These are phyloP conservation scores for Boletus patriciae DNA, from an alignment of 768 basidiomycete genomes.

Conservation along the genomic window DNA sequence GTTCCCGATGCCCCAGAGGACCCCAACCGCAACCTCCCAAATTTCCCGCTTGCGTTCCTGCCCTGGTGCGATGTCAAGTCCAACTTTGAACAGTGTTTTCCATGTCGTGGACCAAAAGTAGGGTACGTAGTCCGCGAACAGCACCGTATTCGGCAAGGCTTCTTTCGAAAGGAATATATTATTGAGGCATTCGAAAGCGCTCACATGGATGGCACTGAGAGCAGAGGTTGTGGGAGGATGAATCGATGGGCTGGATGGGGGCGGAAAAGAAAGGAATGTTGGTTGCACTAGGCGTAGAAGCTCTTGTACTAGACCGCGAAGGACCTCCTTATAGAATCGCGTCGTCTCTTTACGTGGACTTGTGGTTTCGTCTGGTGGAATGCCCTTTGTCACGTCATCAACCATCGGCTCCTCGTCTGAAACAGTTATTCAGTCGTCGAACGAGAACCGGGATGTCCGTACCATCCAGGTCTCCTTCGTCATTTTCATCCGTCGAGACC, in stretches of 20 bases:
- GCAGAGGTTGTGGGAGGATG: conserved; percentile 90
- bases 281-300: conserved; percentile 70
- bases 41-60: conserved; percentile 71
- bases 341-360: conserved; percentile 24
- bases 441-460: background rate
- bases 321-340: conserved; percentile 35
- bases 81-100: conserved; percentile 58
- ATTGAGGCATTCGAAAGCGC: conserved; percentile 86
- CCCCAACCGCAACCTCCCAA: conserved; percentile 79
- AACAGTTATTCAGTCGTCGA: conserved; percentile 34
- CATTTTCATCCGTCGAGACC: conserved; percentile 34
- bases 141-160: conserved; percentile 19
- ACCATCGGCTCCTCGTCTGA: conserved; percentile 45
- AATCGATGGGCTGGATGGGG: conserved; percentile 60
- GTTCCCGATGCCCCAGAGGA: conserved; percentile 84
- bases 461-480: conserved; percentile 40
- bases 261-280: conserved; percentile 80
- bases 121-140: background rate
- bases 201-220: conserved; percentile 78
- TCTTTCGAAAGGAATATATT: conserved; percentile 82
- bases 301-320: conserved; percentile 66
- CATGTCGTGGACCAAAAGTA: conserved; percentile 68
- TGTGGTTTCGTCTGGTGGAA: conserved; percentile 24
- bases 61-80: conserved; percentile 57
- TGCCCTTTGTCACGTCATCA: conserved; percentile 28